A percentile compares a stretch with the other conserved stretches of the same genome.
Conservation (phyloP, 2,329 filamentous ascomycete species). For the Aspergillus brunneoviolaceus region DNA sequence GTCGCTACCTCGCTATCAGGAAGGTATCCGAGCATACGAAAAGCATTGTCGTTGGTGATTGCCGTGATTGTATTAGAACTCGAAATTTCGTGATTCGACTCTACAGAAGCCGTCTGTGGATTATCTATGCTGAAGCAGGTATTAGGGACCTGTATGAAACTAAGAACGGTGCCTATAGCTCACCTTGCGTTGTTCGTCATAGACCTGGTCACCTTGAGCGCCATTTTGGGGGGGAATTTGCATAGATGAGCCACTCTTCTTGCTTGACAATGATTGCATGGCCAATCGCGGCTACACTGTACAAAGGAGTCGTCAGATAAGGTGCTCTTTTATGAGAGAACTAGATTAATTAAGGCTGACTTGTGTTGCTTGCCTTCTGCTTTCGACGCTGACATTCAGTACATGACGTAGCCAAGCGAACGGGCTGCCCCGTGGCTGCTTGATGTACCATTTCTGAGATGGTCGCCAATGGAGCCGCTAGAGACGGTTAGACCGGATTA, state of each 20-base stretch:
- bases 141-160: not conserved
- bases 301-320: conserved; percentile 11
- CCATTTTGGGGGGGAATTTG: conserved; percentile 43
- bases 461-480: too few relatives aligned
- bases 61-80: not conserved
- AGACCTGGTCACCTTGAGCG: conserved; percentile 9
- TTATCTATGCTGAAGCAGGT: not conserved
- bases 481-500: not conserved
- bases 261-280: conserved; percentile 52
- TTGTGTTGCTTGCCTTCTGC: conserved; percentile 44
- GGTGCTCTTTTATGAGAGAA: not conserved
- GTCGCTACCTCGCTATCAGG: conserved; percentile 3
- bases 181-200: conserved; percentile 14
- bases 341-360: not conserved
- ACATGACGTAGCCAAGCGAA: conserved; percentile 36
- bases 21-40: conserved; percentile 21
- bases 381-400: conserved; percentile 53
- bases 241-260: conserved; percentile 52
- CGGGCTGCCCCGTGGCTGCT: conserved; percentile 11
- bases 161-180: not conserved
- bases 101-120: not conserved
- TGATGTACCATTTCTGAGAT: conserved; percentile 4
- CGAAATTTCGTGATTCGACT: not conserved
- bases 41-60: conserved; percentile 11
- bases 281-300: conserved; percentile 53